Percentiles rank a stretch among this genome's conserved stretches.
Conservation (phyloP, 345 rosid genomes). For the Kernera saxatilis region DNA sequence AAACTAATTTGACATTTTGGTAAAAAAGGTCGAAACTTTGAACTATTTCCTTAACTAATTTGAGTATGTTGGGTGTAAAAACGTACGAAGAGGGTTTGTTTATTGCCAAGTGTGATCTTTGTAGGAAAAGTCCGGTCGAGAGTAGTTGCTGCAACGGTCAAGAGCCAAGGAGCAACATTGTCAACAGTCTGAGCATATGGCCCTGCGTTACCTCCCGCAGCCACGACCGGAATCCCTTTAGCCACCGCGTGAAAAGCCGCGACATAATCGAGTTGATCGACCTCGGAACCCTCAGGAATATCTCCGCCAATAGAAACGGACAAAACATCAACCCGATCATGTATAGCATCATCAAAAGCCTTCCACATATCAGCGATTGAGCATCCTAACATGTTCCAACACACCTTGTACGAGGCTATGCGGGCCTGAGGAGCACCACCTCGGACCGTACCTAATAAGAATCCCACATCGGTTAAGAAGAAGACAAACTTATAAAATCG, state of each 20-base stretch:
- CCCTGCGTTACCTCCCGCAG: conserved; percentile 24
- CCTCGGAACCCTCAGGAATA: conserved; percentile 31
- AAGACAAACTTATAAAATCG: no score
- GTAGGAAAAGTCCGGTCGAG: conserved; percentile 46
- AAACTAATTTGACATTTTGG: neutral
- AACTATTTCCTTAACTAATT: neutral
- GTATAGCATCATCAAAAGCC: conserved; percentile 48
- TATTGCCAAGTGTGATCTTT: conserved; percentile 31
- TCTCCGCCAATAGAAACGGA: conserved; percentile 33
- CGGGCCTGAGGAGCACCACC: conserved; percentile 44
- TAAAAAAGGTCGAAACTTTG: neutral
- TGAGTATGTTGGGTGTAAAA: neutral
- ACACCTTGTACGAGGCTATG: conserved; percentile 46
- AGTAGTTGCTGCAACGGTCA: conserved; percentile 46
- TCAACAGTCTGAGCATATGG: conserved; percentile 31
- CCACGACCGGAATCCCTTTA: conserved; percentile 36
- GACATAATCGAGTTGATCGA: neutral
- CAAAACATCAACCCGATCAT: conserved; percentile 47
- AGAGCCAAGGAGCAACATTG: conserved; percentile 46
- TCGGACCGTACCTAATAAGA: conserved; percentile 20
- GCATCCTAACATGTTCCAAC: conserved; percentile 33
- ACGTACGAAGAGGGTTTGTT: conserved; percentile 16
- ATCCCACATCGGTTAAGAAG: neutral
- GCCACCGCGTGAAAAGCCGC: conserved; percentile 44
- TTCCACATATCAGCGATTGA: conserved; percentile 42